Evolutionary conservation across 2,329 filamentous ascomycete species (phyloP), one percentile per base, ranked within the genome.

Genomic region (Cladophialophora bantiana): DNA sequence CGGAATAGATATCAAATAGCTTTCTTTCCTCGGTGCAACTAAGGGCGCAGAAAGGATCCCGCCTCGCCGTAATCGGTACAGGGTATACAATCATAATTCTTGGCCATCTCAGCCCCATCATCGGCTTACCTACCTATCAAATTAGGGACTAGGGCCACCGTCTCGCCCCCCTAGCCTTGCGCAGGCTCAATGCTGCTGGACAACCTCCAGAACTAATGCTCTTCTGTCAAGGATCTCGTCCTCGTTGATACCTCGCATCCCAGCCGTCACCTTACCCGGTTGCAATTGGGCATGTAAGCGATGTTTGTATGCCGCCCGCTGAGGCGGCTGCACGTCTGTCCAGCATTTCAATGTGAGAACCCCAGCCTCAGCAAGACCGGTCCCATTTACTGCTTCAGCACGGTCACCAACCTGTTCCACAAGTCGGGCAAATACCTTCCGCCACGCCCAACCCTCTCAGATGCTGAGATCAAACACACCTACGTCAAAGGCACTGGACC

Each of bases 401-500:
- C 64, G 13, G 79, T 64, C 75, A 74, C 18, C 32, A 15, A 20
- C 68, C 71, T 13, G 13, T 26, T 31, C 38, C 62, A 77, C 91
- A 90, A 75, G 85, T 86, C 62, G 83, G 53, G 10, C 50, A 62
- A 55, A 20, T 32, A 20, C 36, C 67, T 96, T 75, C 94, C 94
- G 1, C 89, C 93, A 5, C 88, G 93, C 3, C 71, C 70, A 2
- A 89, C 90, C 13, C 86, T 88, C 12, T 85, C 89, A 12, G 93
- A 97, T 71, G 82, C 84, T 18, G 93, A 97, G 60, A 88, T 98
- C 72, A 88, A 90, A 64, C 92, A 97, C 75, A 86, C 85, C 50
- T 98, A 96, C 80, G 84, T 99, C 68, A 96, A 95, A 77, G 95
- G 95, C 73, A 91, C 88, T 73, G 95, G 95, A 1, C 94, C 95